These are phyloP conservation scores for Schoenoplectus tabernaemontani DNA, from an alignment of 202 grass and related monocot species.

Conservation along the genomic window DNA sequence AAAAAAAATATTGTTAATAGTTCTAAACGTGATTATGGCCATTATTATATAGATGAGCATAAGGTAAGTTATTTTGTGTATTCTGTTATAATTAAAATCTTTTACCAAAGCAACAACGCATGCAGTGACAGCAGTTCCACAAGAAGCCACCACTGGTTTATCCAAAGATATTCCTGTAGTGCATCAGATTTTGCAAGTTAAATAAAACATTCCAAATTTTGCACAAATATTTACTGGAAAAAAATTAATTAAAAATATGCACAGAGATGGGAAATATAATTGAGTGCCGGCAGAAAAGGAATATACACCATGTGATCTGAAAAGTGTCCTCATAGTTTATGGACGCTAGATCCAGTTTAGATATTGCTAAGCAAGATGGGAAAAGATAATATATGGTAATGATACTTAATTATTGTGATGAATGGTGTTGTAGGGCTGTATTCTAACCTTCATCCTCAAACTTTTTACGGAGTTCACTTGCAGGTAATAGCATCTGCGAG, in stretches of 20 bases:
- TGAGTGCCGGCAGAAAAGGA: not conserved
- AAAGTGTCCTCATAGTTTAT: too few species aligned
- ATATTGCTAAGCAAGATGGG: too few species aligned
- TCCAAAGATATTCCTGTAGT: slow-evolving; percentile 71
- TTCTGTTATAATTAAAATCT: not conserved
- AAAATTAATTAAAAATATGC: not conserved
- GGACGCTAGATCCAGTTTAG: not conserved
- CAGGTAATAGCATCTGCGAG: slow-evolving; percentile 65
- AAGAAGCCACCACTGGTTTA: slow-evolving; percentile 54
- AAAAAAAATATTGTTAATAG: too few species aligned
- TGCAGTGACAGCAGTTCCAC: slow-evolving; percentile 89
- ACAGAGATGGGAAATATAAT: not conserved
- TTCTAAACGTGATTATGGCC: not conserved
- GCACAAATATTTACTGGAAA: not conserved
- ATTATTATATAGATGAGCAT: not conserved
- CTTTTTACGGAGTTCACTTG: slow-evolving; percentile 62
- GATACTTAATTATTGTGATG: not conserved
- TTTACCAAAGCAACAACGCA: slow-evolving; percentile 76
- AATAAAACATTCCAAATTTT: not conserved
- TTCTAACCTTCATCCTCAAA: slow-evolving; percentile 74
- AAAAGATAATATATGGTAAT: too few species aligned
- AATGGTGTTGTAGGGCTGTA: not conserved
- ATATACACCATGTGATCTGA: not conserved
- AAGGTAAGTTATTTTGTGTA: not conserved
- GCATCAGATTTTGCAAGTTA: not conserved